Evolutionary conservation across 2,329 filamentous ascomycete species (phyloP), one percentile per base, ranked within the genome.

Genomic region (Claviceps sp.): DNA sequence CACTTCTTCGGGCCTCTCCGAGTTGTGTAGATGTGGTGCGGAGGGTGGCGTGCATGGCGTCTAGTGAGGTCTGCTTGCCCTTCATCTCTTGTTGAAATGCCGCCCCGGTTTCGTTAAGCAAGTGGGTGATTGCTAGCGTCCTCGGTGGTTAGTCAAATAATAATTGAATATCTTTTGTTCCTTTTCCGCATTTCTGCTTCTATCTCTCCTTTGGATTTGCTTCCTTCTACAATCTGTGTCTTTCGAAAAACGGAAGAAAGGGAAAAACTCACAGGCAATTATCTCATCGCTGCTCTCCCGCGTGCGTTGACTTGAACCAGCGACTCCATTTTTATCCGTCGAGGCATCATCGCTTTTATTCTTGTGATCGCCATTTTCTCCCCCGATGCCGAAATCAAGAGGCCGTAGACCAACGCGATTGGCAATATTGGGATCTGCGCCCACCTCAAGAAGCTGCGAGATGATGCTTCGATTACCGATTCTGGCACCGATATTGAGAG

Each of bases 391-490:
- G 70, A 98, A 98, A 65, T 97, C 93, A n/a, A 89, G 76, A 1
- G 93, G 90, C 41, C 88, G 79, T 13, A 97, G 75, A 19, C 91
- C 90, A 45, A 90, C 90, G 48, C 89, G 82, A 62, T 98, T 98
- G 5, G 89, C 80, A 61, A 97, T 90, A 50, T 85, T 82, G n/a
- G 89, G 85, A 65, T 97, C 89, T 1, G 93, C 93, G 52, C 91
- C 89, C 44, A 98, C 90, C 68, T 98, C 93, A 11, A 97, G 75
- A 37, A 98, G 74, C 64, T 98, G 93, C n/a, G 89, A 91, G 53
- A 97, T 95, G 60, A 98, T 95, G 61, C 89, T 94, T 52, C 86
- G 78, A 64, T 95, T 97, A 22, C 89, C 89, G 58, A 96, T 95
- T 55, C 93, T 79, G 1, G 93, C 90, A 2, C 91, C 93, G 56